Conservation (phyloP, 257 asterid species). For the Cynanchum wilfordii region DNA sequence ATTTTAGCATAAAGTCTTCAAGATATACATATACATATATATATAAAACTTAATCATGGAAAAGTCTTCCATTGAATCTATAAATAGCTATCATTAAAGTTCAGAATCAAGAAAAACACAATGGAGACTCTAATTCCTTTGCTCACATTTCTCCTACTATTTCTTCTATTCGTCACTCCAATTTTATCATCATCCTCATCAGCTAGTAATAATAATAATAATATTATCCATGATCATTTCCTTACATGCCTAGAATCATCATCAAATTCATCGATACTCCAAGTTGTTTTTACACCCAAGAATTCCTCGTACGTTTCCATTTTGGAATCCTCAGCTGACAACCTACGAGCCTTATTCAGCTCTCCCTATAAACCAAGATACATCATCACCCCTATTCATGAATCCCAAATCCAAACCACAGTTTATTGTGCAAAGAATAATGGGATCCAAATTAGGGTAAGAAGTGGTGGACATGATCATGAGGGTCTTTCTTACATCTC, state of each 20-base stretch:
- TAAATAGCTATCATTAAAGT: neutral
- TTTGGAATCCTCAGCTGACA: neutral
- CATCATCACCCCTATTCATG: slow-evolving; percentile 11
- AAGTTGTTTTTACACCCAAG: neutral
- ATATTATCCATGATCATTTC: neutral
- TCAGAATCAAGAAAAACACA: too few species aligned
- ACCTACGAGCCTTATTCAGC: neutral
- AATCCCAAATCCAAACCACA: neutral
- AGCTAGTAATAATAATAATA: neutral
- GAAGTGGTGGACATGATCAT: slow-evolving; percentile 53
- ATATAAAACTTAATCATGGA: neutral
- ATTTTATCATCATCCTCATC: neutral
- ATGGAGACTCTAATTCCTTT: neutral
- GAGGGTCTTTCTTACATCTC: slow-evolving; percentile 46
- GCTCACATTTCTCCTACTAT: neutral
- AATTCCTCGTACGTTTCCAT: neutral
- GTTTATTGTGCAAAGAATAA: neutral
- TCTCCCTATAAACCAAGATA: neutral
- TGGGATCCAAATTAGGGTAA: slow-evolving; percentile 21
- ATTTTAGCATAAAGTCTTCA: neutral
- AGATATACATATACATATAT: too few species aligned
- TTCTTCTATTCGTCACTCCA: neutral
- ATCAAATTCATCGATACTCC: neutral
- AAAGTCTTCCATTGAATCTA: neutral
- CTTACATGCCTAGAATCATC: neutral